Percentiles rank a stretch among this genome's conserved stretches.
Conservation (phyloP, 1,139 yeast species). For the Saccharomyces pastorianus region DNA sequence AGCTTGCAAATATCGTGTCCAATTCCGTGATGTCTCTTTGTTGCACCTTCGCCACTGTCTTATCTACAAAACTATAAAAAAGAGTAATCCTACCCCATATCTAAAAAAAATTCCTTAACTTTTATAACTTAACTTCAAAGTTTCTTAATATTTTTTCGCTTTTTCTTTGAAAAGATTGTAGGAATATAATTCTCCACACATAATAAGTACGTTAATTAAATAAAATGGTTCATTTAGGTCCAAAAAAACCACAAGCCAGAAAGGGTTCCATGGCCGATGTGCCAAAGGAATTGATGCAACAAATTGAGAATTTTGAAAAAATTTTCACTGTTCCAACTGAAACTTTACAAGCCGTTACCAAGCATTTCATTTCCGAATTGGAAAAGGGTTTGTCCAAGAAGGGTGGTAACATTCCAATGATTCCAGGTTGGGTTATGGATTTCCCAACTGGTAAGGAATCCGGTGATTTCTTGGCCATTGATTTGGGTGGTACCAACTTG, state of each 20-base stretch:
- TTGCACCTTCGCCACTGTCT: neutral
- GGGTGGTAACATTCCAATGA: too few species aligned
- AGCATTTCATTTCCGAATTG: too few species aligned
- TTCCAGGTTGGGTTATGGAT: too few species aligned
- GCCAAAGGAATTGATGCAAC: constrained; percentile 53
- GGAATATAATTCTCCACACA: neutral
- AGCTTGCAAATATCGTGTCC: neutral
- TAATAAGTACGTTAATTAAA: neutral
- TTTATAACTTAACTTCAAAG: neutral
- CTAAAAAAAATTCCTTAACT: neutral
- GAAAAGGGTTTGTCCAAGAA: too few species aligned
- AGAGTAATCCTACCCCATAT: neutral
- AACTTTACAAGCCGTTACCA: too few species aligned
- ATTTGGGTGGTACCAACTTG: too few species aligned
- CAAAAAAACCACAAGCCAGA: constrained; percentile 74
- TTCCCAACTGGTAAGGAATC: too few species aligned
- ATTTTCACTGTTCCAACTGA: constrained; percentile 44
- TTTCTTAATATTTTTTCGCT: neutral
- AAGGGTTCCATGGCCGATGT: constrained; percentile 72
- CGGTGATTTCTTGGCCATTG: too few species aligned
- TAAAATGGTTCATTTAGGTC: constrained; percentile 74
- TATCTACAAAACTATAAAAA: neutral
- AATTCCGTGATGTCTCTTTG: neutral
- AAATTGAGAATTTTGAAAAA: constrained; percentile 50
- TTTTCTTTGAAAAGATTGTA: neutral